Evolutionary conservation across 2,329 filamentous ascomycete genomes (phyloP).

Genomic region (Aspergillus sp.): DNA sequence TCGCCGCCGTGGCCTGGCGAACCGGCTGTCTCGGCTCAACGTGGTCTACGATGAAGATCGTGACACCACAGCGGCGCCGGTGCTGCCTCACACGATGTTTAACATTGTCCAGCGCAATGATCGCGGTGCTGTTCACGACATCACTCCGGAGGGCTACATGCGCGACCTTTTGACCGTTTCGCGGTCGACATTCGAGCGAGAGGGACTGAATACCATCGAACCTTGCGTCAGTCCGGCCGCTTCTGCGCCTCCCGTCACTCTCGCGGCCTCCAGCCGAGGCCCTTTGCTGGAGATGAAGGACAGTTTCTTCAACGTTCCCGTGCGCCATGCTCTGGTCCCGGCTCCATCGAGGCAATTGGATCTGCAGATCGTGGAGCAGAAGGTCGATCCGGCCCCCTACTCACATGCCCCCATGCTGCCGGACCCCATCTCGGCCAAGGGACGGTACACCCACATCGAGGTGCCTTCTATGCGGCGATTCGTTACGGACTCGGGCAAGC

Average conservation of each 20-base stretch:
- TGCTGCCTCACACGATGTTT: slow-evolving; percentile 75
- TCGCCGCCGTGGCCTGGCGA: slow-evolving; percentile 51
- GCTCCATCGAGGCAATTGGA: slow-evolving; percentile 62
- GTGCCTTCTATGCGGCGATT: slow-evolving; percentile 97
- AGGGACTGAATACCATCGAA: slow-evolving; percentile 76
- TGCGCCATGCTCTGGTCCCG: slow-evolving; percentile 75
- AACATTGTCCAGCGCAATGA: slow-evolving; percentile 72
- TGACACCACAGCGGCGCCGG: slow-evolving; percentile 60
- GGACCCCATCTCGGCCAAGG: slow-evolving; percentile 74
- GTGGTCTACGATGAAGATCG: slow-evolving; percentile 68
- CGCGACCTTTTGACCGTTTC: slow-evolving; percentile 77
- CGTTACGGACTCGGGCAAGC: slow-evolving; percentile 95
- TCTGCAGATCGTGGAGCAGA: slow-evolving; percentile 69
- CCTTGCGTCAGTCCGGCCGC: slow-evolving; percentile 75
- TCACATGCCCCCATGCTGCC: slow-evolving; percentile 73
- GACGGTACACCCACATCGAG: slow-evolving; percentile 83
- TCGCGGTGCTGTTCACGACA: slow-evolving; percentile 64
- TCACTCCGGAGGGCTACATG: slow-evolving; percentile 71
- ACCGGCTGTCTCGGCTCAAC: slow-evolving; percentile 65
- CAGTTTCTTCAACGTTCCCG: slow-evolving; percentile 72
- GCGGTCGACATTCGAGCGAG: slow-evolving; percentile 61
- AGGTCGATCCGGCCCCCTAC: slow-evolving; percentile 58
- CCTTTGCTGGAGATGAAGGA: slow-evolving; percentile 63
- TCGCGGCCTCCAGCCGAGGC: slow-evolving; percentile 70
- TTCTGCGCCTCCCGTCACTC: slow-evolving; percentile 80